phyloP scores from a whole-genome alignment of 176 grass and related monocot genomes.

The Pharus latifolius region DNA sequence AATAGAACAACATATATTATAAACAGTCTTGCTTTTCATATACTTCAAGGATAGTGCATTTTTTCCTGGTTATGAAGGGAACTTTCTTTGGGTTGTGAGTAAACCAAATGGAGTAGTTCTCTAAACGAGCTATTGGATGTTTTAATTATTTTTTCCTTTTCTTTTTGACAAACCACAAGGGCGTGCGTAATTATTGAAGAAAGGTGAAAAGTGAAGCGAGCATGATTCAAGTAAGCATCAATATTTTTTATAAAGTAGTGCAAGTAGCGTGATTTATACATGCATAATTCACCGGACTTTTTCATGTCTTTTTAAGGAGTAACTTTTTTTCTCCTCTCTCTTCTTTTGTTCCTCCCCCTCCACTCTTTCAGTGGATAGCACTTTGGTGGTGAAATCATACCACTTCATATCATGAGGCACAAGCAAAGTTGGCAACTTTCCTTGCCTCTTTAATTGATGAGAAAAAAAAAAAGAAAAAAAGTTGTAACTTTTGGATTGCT shows the following conservation, averaged over 20 bases:
- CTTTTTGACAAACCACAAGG: neutral
- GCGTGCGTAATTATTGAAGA: slow-evolving; percentile 33
- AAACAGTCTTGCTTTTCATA: slow-evolving; percentile 10
- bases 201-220: slow-evolving; percentile 21
- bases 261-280: slow-evolving; percentile 43
- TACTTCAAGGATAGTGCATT: neutral
- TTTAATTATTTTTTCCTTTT: neutral
- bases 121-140: too few relatives aligned
- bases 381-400: slow-evolving; percentile 56
- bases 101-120: too few relatives aligned
- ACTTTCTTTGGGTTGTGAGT: too few relatives aligned
- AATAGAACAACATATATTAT: too few relatives aligned
- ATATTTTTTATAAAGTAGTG: slow-evolving; percentile 34
- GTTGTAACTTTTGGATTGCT: slow-evolving; percentile 23
- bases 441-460: neutral
- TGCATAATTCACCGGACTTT: slow-evolving; percentile 46
- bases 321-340: neutral
- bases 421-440: slow-evolving; percentile 24
- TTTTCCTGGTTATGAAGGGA: too few relatives aligned
- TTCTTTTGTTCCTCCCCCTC: neutral
- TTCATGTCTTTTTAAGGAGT: slow-evolving; percentile 21
- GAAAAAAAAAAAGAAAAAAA: neutral
- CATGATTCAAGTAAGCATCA: slow-evolving; percentile 29
- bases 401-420: slow-evolving; percentile 18
- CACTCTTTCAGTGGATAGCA: slow-evolving; percentile 40